phyloP scores from a whole-genome alignment of 2,329 filamentous ascomycete species.

The Colletotrichum sojae region DNA sequence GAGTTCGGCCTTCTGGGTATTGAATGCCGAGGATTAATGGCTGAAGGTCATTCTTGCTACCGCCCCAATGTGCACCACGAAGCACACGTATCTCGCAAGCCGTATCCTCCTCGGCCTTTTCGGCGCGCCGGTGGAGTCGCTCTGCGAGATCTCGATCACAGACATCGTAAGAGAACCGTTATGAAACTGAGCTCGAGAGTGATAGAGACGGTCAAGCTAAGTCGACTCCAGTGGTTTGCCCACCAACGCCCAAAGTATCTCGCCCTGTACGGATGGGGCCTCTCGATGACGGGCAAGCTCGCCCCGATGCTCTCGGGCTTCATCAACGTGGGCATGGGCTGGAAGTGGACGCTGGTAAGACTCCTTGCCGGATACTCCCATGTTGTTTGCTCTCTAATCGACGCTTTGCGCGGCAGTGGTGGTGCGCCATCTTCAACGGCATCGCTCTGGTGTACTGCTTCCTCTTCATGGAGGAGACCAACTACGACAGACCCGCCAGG shows the following conservation, averaged over 20 bases:
- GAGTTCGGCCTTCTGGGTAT: too few relatives aligned
- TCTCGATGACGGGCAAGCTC: conserved; percentile 59
- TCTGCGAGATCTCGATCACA: conserved; percentile 60
- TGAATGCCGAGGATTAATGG: too few relatives aligned
- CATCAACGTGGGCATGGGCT: conserved; percentile 58
- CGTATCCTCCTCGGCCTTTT: conserved; percentile 61
- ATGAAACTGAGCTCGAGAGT: rapidly evolving
- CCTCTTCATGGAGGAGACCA: conserved; percentile 73
- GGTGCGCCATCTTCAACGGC: conserved; percentile 56
- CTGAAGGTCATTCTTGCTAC: conserved; percentile 45
- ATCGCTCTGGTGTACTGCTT: conserved; percentile 58
- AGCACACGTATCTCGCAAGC: conserved; percentile 54
- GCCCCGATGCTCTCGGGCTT: conserved; percentile 61
- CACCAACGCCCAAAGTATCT: conserved; percentile 61
- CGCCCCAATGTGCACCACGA: conserved; percentile 46
- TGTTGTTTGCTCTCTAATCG: too few relatives aligned
- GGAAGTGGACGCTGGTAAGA: conserved; percentile 55
- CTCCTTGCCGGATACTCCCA: rapidly evolving
- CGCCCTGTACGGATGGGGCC: conserved; percentile 57
- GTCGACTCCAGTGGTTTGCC: conserved; percentile 49
- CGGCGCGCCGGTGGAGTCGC: conserved; percentile 60
- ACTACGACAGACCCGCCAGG: conserved; percentile 58
- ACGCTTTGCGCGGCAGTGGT: conserved; percentile 46
- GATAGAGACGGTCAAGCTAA: background rate
- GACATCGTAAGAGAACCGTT: conserved; percentile 50